A percentile compares a stretch with the other conserved stretches of the same genome.
phyloP scores from a whole-genome alignment of 1,284 basidiomycete species.

The Marasmius oreades region DNA sequence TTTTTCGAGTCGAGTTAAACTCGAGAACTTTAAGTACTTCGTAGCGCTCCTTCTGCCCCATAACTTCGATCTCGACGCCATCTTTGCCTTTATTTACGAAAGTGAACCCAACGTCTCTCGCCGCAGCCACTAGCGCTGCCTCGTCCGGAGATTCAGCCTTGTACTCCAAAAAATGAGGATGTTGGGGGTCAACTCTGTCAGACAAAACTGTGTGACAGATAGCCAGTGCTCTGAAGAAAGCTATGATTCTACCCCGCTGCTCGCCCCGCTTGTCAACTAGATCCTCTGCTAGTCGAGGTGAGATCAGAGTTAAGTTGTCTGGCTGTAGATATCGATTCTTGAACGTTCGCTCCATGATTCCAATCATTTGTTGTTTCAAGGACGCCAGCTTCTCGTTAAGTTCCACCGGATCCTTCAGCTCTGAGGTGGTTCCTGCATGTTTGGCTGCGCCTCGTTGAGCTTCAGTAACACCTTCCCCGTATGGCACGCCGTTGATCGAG shows the following conservation, averaged over 20 bases:
- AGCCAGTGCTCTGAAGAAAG: conserved; percentile 90
- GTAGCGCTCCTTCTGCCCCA: conserved; percentile 86
- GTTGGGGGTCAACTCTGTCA: conserved; percentile 65
- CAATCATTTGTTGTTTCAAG: conserved; percentile 79
- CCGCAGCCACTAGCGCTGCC: conserved; percentile 88
- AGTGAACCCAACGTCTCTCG: conserved; percentile 90
- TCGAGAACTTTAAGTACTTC: conserved; percentile 81
- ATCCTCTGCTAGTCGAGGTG: conserved; percentile 79
- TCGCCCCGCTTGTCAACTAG: conserved; percentile 58
- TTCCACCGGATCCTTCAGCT: conserved; percentile 61
- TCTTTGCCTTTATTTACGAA: conserved; percentile 81
- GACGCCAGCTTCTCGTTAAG: conserved; percentile 60
- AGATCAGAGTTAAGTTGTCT: conserved; percentile 86
- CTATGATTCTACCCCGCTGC: conserved; percentile 69
- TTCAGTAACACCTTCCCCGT: conserved; percentile 94
- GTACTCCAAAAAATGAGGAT: conserved; percentile 77
- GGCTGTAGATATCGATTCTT: conserved; percentile 87
- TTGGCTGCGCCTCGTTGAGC: conserved; percentile 91
- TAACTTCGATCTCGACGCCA: conserved; percentile 84
- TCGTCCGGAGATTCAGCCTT: conserved; percentile 97
- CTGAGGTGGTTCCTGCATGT: conserved; percentile 65
- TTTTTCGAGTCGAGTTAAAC: conserved; percentile 91
- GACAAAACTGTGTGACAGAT: conserved; percentile 91
- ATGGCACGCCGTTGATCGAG: conserved; percentile 79
- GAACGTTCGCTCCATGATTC: conserved; percentile 72